Evolutionary conservation across 495 filamentous ascomycete species (phyloP).

Genomic region (Penicillium odoratum): DNA sequence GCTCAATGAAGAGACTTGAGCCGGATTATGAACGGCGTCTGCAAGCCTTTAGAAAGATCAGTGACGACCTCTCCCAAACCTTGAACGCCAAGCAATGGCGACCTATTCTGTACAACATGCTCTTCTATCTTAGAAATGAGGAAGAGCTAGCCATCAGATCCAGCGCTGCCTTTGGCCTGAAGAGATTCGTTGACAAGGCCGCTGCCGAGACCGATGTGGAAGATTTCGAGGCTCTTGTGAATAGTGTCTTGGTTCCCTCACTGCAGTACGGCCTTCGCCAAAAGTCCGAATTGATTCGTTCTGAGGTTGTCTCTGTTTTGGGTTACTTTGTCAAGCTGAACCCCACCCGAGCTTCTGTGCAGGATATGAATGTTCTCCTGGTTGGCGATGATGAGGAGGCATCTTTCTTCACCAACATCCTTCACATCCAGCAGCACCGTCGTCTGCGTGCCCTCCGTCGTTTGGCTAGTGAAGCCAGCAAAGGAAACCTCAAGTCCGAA

Average conservation of each 20-base stretch:
- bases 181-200: constrained; percentile 71
- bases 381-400: constrained; percentile 80
- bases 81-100: constrained; percentile 81
- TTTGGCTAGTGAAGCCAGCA: constrained; percentile 63
- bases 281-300: constrained; percentile 76
- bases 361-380: constrained; percentile 73
- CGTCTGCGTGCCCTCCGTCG: constrained; percentile 80
- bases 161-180: constrained; percentile 78
- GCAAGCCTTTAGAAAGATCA: constrained; percentile 73
- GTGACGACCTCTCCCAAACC: constrained; percentile 47
- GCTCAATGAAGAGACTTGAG: constrained; percentile 63
- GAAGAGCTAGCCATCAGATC: constrained; percentile 86
- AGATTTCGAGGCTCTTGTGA: constrained; percentile 55
- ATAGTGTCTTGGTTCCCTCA: constrained; percentile 66
- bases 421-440: constrained; percentile 88
- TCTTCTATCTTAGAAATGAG: constrained; percentile 81
- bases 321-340: constrained; percentile 74
- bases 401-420: constrained; percentile 88
- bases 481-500: constrained; percentile 62
- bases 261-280: constrained; percentile 74
- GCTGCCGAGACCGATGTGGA: constrained; percentile 33
- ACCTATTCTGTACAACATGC: constrained; percentile 86
- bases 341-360: constrained; percentile 63
- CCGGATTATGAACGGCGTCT: constrained; percentile 84
- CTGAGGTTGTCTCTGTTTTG: constrained; percentile 76